Evolutionary conservation across 2,329 filamentous ascomycete species (phyloP), one percentile per base, ranked within the genome.

Genomic region (Cercospora sp.): DNA sequence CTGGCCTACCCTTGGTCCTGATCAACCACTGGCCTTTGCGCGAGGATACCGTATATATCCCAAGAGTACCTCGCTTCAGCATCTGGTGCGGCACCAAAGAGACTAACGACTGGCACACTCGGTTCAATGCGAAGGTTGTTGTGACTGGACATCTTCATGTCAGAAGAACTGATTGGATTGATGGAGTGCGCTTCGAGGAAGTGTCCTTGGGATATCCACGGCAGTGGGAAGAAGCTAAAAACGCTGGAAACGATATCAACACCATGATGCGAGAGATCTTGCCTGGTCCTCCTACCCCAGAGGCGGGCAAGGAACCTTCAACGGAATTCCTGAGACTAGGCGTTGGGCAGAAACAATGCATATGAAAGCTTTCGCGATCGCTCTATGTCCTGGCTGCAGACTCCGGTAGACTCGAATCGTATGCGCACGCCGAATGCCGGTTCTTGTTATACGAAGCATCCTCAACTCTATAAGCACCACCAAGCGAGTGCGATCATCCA

Each of bases 1-100:
- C 68, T n/a, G 76, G 75, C 13, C 67, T 78, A 8, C 77, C 78
- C 16, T 71, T 83, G 23, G 75, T 84, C 60, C 81, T 84, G 59
- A 77, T 80, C 59, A 81, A 81, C 28, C 82, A 84, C 72, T 84
- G 82, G 82, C 82, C 82, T 7, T 71, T 84, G 63, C 77, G 81
- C 23, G 75, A 82, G 69, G 81, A 83, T 62, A 76, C 81, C 1
- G 79, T 84, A 62, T 79, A 77, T 70, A 77, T 84, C n/a, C 73
- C 75, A 10, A 76, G 75, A 28, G 77, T 83, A 4, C 81, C 80
- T 5, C 76, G 82, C 8, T 84, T 83, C 73, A 78, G 76, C 31
- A 71, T 83, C 8, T 84, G 82, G 82, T 84, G 82, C 67, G 82
- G 82, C 20, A 83, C 82, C 0, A 82, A 79, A 70, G 78, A 80